Evolutionary conservation across 192 early-diverging fungal species (phyloP).

Genomic region (Coemansia sp.): DNA sequence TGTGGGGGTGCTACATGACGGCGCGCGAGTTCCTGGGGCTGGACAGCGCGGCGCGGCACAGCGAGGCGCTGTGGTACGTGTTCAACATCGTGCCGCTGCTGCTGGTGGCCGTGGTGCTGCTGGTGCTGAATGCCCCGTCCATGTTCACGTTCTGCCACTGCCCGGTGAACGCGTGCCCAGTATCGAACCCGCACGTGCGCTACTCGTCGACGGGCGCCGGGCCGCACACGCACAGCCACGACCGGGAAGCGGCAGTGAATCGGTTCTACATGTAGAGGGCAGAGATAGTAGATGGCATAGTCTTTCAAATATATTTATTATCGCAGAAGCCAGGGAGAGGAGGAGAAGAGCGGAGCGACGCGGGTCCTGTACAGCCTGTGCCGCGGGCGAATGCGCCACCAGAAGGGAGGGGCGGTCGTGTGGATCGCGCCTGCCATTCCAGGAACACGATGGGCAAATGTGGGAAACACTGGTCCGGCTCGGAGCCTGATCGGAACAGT

Average conservation of each 20-base stretch:
- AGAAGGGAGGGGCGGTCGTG: too few relatives aligned
- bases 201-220: constrained; percentile 9
- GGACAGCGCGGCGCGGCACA: constrained; percentile 28
- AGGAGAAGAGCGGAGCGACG: too few relatives aligned
- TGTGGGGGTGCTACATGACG: constrained; percentile 43
- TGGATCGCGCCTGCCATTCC: too few relatives aligned
- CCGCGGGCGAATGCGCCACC: too few relatives aligned
- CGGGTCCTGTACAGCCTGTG: too few relatives aligned
- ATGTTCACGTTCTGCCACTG: constrained; percentile 49
- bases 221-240: constrained; percentile 16
- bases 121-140: constrained; percentile 36
- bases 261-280: constrained; percentile 32
- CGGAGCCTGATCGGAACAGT: too few relatives aligned
- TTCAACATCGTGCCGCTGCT: constrained; percentile 41
- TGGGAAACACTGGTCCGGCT: too few relatives aligned
- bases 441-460: too few relatives aligned
- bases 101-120: constrained; percentile 32
- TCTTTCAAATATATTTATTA: background rate
- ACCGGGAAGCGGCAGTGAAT: constrained; percentile 21
- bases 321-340: too few relatives aligned
- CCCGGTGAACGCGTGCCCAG: constrained; percentile 40
- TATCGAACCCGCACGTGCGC: constrained; percentile 37
- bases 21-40: constrained; percentile 34
- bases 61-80: constrained; percentile 47
- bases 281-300: background rate